These are phyloP conservation scores for Dunaliella sp. DNA, from an alignment of 139 green algal genomes.

Conservation along the genomic window DNA sequence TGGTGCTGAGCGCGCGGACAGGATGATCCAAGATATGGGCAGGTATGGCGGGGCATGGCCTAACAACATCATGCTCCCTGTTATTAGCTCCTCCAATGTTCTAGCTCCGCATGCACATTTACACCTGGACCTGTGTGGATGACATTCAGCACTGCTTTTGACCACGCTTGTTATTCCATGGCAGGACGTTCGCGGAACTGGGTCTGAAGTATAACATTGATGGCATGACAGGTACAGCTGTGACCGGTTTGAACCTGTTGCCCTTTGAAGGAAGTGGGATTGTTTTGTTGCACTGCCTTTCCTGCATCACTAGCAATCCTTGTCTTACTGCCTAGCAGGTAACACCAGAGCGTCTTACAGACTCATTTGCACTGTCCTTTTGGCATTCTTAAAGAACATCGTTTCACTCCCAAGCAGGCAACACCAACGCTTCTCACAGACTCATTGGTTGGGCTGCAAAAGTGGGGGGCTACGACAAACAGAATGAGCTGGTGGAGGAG, in stretches of 20 bases:
- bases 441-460: conserved; percentile 39
- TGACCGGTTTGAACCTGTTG: no score
- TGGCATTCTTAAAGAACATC: no score
- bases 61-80: not conserved
- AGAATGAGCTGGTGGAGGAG: conserved; percentile 65
- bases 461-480: conserved; percentile 22
- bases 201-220: conserved; percentile 51
- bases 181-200: conserved; percentile 37
- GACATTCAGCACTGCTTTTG: not conserved
- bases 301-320: no score
- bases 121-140: not conserved
- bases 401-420: no score
- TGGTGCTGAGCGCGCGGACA: no score
- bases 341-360: no score
- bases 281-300: no score
- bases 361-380: no score
- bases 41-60: not conserved
- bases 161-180: not conserved
- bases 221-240: conserved; percentile 54
- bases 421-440: conserved; percentile 62
- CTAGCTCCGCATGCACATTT: not conserved
- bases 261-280: no score
- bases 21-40: no score
- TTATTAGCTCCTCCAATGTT: not conserved
- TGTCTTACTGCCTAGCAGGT: no score